These are phyloP conservation scores for Filobasidium wieringae DNA, from an alignment of 768 basidiomycete species.

Conservation along the genomic window DNA sequence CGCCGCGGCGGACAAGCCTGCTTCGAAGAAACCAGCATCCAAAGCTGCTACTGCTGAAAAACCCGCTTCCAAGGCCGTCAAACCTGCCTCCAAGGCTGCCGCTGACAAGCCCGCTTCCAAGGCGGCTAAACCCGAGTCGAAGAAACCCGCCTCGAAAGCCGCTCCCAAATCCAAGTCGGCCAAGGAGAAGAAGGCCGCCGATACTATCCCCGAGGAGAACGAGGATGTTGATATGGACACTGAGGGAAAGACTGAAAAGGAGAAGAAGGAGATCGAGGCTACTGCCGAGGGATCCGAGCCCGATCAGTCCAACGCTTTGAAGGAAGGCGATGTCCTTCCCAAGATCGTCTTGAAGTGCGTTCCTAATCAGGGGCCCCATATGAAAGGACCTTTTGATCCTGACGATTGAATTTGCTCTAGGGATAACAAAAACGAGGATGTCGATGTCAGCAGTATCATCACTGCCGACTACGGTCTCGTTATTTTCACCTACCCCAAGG, in stretches of 20 bases:
- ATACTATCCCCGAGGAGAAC: constrained; percentile 19
- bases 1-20: constrained; percentile 8
- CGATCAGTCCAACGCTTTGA: constrained; percentile 40
- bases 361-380: background rate
- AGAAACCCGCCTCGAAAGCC: constrained; percentile 10
- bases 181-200: constrained; percentile 14
- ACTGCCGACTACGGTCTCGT: constrained; percentile 59
- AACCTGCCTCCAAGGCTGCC: constrained; percentile 9
- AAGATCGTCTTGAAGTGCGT: constrained; percentile 53
- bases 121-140: constrained; percentile 1
- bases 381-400: background rate
- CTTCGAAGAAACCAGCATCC: constrained; percentile 10
- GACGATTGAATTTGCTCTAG: background rate
- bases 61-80: constrained; percentile 9
- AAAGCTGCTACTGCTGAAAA: constrained; percentile 7
- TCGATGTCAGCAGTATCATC: constrained; percentile 55
- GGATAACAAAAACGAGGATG: constrained; percentile 71
- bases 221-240: constrained; percentile 18
- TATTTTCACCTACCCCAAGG: constrained; percentile 43
- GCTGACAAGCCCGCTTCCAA: constrained; percentile 6
- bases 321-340: constrained; percentile 66
- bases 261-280: constrained; percentile 26
- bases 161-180: constrained; percentile 19
- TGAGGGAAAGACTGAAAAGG: constrained; percentile 13
- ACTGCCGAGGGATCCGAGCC: constrained; percentile 24